These are phyloP conservation scores for Solanum pimpinellifolium DNA, from an alignment of 257 asterid genomes.

Conservation along the genomic window DNA sequence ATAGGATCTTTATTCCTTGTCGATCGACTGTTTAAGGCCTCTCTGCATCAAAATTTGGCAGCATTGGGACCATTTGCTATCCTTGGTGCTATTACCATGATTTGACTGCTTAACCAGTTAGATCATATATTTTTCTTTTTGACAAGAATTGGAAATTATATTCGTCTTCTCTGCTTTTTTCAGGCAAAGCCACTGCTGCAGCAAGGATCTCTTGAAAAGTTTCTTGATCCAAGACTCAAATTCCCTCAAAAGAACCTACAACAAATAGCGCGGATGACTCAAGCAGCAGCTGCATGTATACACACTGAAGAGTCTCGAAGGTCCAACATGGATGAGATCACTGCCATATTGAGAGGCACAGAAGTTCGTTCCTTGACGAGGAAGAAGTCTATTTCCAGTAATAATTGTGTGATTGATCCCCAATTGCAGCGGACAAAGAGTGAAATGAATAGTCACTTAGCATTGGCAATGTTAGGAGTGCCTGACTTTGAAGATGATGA, in stretches of 20 bases:
- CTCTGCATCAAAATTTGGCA: neutral
- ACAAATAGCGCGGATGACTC: conserved; percentile 31
- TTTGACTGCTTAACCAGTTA: neutral
- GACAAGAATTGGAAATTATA: neutral
- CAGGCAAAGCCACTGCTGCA: conserved; percentile 68
- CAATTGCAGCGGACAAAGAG: conserved; percentile 50
- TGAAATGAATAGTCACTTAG: conserved; percentile 73
- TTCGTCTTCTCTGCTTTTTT: neutral
- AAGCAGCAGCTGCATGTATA: conserved; percentile 64
- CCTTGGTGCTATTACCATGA: neutral
- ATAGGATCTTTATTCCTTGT: neutral
- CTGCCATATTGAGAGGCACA: conserved; percentile 42
- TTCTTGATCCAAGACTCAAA: conserved; percentile 40
- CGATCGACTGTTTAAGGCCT: neutral
- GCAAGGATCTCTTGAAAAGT: conserved; percentile 40
- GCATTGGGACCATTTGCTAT: neutral
- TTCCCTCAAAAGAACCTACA: conserved; percentile 17
- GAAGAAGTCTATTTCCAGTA: conserved; percentile 26
- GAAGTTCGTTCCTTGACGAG: conserved; percentile 11
- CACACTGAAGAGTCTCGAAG: conserved; percentile 50
- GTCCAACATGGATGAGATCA: conserved; percentile 51
- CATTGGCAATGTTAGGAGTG: conserved; percentile 88
- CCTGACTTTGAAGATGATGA: conserved; percentile 61
- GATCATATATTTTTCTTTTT: neutral
- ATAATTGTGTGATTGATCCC: conserved; percentile 16